Evolutionary conservation across 2,329 filamentous ascomycete genomes (phyloP), one percentile per base, ranked within the genome.

Genomic region (Fusarium denticulatum): DNA sequence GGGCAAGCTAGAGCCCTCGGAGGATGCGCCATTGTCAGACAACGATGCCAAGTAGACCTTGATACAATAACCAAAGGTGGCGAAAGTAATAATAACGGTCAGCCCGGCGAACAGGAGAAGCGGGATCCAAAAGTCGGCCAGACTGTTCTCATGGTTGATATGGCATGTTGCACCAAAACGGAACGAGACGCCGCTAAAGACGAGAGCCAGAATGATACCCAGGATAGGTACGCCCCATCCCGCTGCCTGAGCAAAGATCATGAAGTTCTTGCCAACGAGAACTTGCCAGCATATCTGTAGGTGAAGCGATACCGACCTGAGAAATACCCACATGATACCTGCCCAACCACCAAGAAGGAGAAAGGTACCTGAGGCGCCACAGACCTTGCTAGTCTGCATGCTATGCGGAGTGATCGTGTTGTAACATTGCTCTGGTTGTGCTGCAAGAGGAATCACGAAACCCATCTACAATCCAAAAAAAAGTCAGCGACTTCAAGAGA

Each of bases 261-360:
- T 98, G 83, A 98, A 98, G 77, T 89, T 93, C 49, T 91, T 89
- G 43, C 96, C 96, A 8, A 97, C 93, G 13, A 96, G 91, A 39
- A 97, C 88, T 81, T 98, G 95, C 96, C 96, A 99, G 86, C 95
- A 98, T 73, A 99, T 98, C 82, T 98, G 96, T 32, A 99, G 90
- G 82, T 99, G 96, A 77, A 99, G 92, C 9, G 95, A 97, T 39
- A 98, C 84, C 0, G 96, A 93, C 72, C 96, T 91, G 68, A 98
- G 88, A 80, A 98, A 97, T 72, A 95, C 90, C 96, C 96, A 99
- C 82, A 97, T 91, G 37, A 94, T 90, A 50, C 92, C 93, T 36
- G 90, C 89, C 88, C 95, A 94, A 47, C 95, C 96, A 60, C 96
- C 96, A 36, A 95, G 89, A 57, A 98, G 88, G 57, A 99, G 85